These are phyloP conservation scores for Colletotrichum eremochloae DNA, from an alignment of 2,329 filamentous ascomycete genomes.

Conservation along the genomic window DNA sequence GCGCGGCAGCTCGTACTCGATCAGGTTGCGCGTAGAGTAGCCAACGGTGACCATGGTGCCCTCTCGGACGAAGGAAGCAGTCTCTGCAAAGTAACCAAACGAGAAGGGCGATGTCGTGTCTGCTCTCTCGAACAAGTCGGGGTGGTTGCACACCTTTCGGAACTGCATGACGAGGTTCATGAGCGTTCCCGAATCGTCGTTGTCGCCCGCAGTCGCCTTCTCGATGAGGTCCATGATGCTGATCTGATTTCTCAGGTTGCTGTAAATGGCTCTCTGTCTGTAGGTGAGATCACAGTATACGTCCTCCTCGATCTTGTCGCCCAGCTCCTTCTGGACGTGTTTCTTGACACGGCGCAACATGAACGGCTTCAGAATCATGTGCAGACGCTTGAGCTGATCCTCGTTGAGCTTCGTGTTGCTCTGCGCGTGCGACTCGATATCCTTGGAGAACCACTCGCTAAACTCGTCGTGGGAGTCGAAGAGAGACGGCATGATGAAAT, in stretches of 20 bases:
- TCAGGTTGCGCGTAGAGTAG: conserved; percentile 89
- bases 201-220: conserved; percentile 93
- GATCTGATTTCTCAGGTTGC: conserved; percentile 94
- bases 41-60: conserved; percentile 82
- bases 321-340: conserved; percentile 98
- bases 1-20: conserved; percentile 86
- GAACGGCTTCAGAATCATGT: conserved; percentile 99
- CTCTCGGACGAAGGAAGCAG: conserved; percentile 93
- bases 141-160: conserved; percentile 98
- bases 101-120: conserved; percentile 91
- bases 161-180: conserved; percentile 99
- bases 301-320: conserved; percentile 97
- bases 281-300: conserved; percentile 98
- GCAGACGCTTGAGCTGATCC: conserved; percentile 93
- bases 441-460: conserved; percentile 94
- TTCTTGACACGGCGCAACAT: conserved; percentile 99
- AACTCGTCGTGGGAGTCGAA: conserved; percentile 96
- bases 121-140: conserved; percentile 94
- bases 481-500: conserved; percentile 99
- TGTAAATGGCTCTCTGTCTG: conserved; percentile 93
- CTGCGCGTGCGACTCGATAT: conserved; percentile 97
- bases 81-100: conserved; percentile 91
- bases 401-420: conserved; percentile 99
- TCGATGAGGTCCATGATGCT: conserved; percentile 99
- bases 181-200: conserved; percentile 92